Conservation (phyloP, 768 basidiomycete genomes). For the Serendipita sp. region DNA sequence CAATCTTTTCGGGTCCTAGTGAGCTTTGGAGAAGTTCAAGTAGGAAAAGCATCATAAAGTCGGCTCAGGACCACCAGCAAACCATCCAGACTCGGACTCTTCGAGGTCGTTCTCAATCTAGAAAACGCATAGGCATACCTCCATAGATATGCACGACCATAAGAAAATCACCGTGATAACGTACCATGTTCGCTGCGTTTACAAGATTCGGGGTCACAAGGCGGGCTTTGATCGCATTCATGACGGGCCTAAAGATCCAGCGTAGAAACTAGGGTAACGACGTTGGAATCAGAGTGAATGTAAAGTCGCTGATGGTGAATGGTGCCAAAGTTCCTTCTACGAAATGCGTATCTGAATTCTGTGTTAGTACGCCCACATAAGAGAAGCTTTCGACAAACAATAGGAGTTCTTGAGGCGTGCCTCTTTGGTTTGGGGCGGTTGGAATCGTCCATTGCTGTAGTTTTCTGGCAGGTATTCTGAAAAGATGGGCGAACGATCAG, state of each 20-base stretch:
- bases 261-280: slow-evolving; percentile 12
- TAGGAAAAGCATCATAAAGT: slow-evolving; percentile 32
- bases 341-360: slow-evolving; percentile 14
- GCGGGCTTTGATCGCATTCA: slow-evolving; percentile 11
- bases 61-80: slow-evolving; percentile 26
- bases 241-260: slow-evolving; percentile 12
- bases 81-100: slow-evolving; percentile 19
- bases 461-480: slow-evolving; percentile 30
- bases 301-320: background rate
- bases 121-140: slow-evolving; percentile 21
- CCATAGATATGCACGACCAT: no score
- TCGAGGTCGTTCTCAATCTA: slow-evolving; percentile 22
- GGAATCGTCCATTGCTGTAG: slow-evolving; percentile 20
- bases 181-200: slow-evolving; percentile 1
- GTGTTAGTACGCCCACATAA: background rate
- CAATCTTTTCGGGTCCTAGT: slow-evolving; percentile 15
- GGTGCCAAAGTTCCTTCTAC: slow-evolving; percentile 17
- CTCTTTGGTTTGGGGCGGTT: slow-evolving; percentile 10
- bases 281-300: slow-evolving; percentile 10
- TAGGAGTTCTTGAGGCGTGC: slow-evolving; percentile 5
- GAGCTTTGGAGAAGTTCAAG: slow-evolving; percentile 18
- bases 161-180: no score
- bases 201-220: slow-evolving; percentile 17
- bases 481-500: background rate
- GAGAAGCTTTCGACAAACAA: slow-evolving; percentile 4